These are phyloP conservation scores for Pyricularia grisea DNA, from an alignment of 2,329 filamentous ascomycete genomes.

Conservation along the genomic window DNA sequence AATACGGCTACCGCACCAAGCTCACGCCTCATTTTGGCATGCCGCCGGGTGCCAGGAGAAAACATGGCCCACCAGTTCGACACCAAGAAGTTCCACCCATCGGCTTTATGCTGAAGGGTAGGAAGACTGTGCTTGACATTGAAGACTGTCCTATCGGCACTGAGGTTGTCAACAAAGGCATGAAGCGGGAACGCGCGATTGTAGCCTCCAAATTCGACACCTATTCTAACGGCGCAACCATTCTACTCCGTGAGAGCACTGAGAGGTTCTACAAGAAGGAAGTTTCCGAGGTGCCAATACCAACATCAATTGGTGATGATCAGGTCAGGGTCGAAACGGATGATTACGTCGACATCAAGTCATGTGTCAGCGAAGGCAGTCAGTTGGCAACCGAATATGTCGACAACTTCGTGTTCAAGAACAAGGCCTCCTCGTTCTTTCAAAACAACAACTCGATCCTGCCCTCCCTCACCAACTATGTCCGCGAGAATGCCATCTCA, in stretches of 20 bases:
- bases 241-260: slow-evolving; percentile 83
- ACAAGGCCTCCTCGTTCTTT: slow-evolving; percentile 92
- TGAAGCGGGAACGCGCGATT: slow-evolving; percentile 68
- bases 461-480: slow-evolving; percentile 74
- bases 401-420: slow-evolving; percentile 74
- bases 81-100: slow-evolving; percentile 66
- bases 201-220: slow-evolving; percentile 60
- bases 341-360: slow-evolving; percentile 66
- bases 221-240: slow-evolving; percentile 76
- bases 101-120: slow-evolving; percentile 86
- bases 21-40: slow-evolving; percentile 88
- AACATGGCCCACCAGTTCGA: slow-evolving; percentile 25
- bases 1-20: slow-evolving; percentile 94
- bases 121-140: slow-evolving; percentile 74
- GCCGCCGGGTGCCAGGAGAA: slow-evolving; percentile 37
- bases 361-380: slow-evolving; percentile 80
- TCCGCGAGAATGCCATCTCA: slow-evolving; percentile 64
- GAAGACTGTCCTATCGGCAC: slow-evolving; percentile 97
- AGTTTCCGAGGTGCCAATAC: slow-evolving; percentile 7
- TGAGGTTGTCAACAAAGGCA: slow-evolving; percentile 68
- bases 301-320: slow-evolving; percentile 18
- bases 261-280: slow-evolving; percentile 45
- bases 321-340: slow-evolving; percentile 44
- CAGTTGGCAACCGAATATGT: slow-evolving; percentile 81
- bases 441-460: slow-evolving; percentile 99